These are phyloP conservation scores for Cytospora piceae DNA, from an alignment of 2,329 filamentous ascomycete species.

Conservation along the genomic window DNA sequence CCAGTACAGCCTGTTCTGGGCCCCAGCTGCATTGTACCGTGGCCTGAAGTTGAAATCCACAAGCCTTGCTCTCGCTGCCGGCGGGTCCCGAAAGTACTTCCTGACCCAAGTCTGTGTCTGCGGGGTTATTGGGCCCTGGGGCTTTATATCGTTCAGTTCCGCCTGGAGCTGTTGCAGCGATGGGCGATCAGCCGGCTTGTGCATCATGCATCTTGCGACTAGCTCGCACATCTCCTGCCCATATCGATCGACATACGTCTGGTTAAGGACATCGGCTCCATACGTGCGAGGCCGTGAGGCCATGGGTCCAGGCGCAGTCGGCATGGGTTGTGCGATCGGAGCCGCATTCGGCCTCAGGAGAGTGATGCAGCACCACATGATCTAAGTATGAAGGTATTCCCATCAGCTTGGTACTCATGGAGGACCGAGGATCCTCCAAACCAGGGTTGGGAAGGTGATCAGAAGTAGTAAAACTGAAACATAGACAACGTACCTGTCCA, in stretches of 20 bases:
- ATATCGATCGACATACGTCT: neutral
- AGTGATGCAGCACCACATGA: constrained; percentile 13
- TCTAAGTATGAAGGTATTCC: neutral
- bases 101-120: neutral
- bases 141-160: neutral
- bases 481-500: constrained; percentile 1
- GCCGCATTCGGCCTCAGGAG: neutral
- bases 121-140: neutral
- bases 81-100: neutral
- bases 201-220: neutral
- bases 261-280: neutral
- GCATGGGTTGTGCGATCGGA: neutral
- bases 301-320: neutral
- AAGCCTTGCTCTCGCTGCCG: neutral
- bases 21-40: neutral
- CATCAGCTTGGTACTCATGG: neutral
- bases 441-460: neutral
- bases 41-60: neutral
- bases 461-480: neutral
- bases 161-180: neutral
- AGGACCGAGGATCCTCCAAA: neutral
- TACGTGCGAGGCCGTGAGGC: neutral
- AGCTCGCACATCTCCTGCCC: neutral
- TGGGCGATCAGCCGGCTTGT: neutral
- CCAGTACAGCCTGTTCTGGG: neutral